phyloP scores from a whole-genome alignment of 768 basidiomycete species.

The Tubosaeta sp. region DNA sequence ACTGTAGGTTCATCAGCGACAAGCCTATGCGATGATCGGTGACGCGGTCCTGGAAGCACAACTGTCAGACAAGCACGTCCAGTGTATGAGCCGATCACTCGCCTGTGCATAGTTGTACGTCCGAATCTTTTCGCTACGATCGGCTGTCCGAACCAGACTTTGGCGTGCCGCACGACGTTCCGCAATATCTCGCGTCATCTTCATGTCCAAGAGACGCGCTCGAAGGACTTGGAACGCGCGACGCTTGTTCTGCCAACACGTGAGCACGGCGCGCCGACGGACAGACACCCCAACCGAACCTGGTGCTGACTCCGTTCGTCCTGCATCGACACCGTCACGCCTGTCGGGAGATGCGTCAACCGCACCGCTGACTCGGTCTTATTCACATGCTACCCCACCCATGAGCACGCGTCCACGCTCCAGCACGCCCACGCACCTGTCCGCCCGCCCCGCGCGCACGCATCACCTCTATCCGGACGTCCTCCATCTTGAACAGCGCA shows the following conservation, averaged over 20 bases:
- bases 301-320: conserved; percentile 96
- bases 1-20: conserved; percentile 61
- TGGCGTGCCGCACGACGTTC: conserved; percentile 65
- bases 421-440: conserved; percentile 51
- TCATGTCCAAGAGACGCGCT: conserved; percentile 79
- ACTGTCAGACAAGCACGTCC: neutral
- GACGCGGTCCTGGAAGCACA: conserved; percentile 64
- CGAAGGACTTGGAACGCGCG: conserved; percentile 89
- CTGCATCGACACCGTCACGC: conserved; percentile 96
- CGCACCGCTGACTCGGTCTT: conserved; percentile 98
- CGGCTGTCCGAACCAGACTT: conserved; percentile 73
- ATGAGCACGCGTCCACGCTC: neutral
- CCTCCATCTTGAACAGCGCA: conserved; percentile 77
- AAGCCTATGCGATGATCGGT: conserved; percentile 90
- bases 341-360: conserved; percentile 87
- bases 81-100: neutral
- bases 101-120: conserved; percentile 95
- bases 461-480: conserved; percentile 92
- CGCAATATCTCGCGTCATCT: conserved; percentile 64
- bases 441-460: conserved; percentile 95
- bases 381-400: conserved; percentile 82
- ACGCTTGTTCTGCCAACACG: conserved; percentile 66
- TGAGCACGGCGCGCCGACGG: neutral
- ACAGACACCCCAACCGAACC: conserved; percentile 35
- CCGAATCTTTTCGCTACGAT: conserved; percentile 90